phyloP scores from a whole-genome alignment of 495 filamentous ascomycete species.

The Cercophora scortea region DNA sequence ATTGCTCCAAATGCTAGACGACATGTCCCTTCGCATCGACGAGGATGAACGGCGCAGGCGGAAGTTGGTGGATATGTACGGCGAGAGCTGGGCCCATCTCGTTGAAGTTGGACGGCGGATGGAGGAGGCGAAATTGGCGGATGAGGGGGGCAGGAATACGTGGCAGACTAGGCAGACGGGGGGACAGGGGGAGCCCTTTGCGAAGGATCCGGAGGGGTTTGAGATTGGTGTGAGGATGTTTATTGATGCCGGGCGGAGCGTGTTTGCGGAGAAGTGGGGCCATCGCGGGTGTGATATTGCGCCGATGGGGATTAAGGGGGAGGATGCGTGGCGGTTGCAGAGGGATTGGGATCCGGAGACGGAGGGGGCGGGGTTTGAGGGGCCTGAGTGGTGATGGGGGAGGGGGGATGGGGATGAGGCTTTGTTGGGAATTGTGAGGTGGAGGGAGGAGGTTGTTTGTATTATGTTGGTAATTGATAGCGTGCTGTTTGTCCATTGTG shows the following conservation, averaged over 20 bases:
- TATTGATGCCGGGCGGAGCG: conserved; percentile 40
- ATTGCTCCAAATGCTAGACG: not conserved
- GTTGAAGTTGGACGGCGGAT: conserved; percentile 25
- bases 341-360: conserved; percentile 25
- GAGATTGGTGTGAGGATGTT: conserved; percentile 37
- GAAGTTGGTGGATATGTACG: conserved; percentile 16
- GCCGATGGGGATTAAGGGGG: conserved; percentile 19
- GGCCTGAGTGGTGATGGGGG: not conserved
- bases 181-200: conserved; percentile 51
- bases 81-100: conserved; percentile 29
- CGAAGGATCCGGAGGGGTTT: conserved; percentile 46
- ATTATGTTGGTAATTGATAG: no score
- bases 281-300: conserved; percentile 21
- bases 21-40: not conserved
- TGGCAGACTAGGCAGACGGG: conserved; percentile 50
- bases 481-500: no score
- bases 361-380: conserved; percentile 9
- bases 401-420: no score
- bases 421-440: no score
- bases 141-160: conserved; percentile 28
- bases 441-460: no score
- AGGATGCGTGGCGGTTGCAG: conserved; percentile 29
- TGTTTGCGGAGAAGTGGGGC: conserved; percentile 53
- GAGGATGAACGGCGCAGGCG: not conserved
- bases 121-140: conserved; percentile 26